Evolutionary conservation across 192 early-diverging fungal species (phyloP).

Genomic region (Entrophospora sp.): DNA sequence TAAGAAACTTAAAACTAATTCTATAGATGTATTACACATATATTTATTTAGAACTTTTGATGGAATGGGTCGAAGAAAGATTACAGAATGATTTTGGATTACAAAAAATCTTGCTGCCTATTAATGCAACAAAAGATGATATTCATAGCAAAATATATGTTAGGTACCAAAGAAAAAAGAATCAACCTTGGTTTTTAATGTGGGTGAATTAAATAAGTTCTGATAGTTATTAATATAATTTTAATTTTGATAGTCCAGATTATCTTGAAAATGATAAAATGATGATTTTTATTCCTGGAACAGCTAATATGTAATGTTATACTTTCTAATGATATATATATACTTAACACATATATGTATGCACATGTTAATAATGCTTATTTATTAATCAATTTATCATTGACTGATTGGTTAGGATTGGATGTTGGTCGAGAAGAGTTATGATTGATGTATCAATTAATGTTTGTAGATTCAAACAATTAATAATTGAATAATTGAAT

Average conservation of each 20-base stretch:
- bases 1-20: background rate
- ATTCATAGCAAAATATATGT: conserved; percentile 14
- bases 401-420: background rate
- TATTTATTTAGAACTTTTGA: background rate
- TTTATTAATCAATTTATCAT: background rate
- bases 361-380: background rate
- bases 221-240: background rate
- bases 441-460: background rate
- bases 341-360: background rate
- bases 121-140: background rate
- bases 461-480: background rate
- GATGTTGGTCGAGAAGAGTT: conserved; percentile 7
- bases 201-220: background rate
- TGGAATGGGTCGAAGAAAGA: background rate
- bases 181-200: background rate
- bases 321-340: background rate
- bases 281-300: conserved; percentile 17
- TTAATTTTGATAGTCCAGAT: background rate
- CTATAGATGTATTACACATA: background rate
- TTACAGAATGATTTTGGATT: background rate
- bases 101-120: background rate
- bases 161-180: too few species aligned
- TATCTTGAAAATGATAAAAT: conserved; percentile 10
- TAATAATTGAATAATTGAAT: too few species aligned
- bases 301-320: background rate